A percentile compares a stretch with the other conserved stretches of the same genome.
Evolutionary conservation across 2,329 filamentous ascomycete species (phyloP).

Genomic region (Pseudopithomyces maydicus): DNA sequence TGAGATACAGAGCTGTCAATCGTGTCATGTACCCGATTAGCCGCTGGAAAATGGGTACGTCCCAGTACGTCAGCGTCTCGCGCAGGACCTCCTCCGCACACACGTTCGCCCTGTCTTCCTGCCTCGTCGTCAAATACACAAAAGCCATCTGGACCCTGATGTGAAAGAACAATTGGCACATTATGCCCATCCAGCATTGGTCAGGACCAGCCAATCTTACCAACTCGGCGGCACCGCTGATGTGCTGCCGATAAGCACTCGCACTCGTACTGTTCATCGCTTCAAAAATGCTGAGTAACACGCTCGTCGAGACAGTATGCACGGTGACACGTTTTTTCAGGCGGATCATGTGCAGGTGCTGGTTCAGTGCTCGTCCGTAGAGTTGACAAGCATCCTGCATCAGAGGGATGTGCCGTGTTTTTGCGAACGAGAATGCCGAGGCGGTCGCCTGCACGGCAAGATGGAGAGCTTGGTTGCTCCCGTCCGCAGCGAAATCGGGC

Average conservation of each 20-base stretch:
- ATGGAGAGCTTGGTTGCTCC: constrained; percentile 27
- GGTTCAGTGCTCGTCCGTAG: constrained; percentile 33
- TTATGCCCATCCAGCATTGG: constrained; percentile 27
- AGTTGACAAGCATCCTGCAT: constrained; percentile 26
- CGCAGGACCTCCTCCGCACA: constrained; percentile 21
- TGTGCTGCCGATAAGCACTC: constrained; percentile 34
- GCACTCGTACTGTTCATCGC: constrained; percentile 36
- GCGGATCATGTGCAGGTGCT: constrained; percentile 23
- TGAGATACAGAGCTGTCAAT: constrained; percentile 22
- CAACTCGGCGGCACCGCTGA: constrained; percentile 35
- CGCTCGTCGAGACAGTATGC: constrained; percentile 38
- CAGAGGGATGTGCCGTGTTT: constrained; percentile 23
- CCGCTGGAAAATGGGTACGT: constrained; percentile 30
- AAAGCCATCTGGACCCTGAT: constrained; percentile 33
- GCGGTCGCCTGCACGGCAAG: constrained; percentile 35
- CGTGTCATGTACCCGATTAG: constrained; percentile 27
- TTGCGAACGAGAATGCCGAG: constrained; percentile 31
- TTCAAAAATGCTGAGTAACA: constrained; percentile 39
- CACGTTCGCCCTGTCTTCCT: constrained; percentile 6
- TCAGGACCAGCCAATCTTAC: constrained; percentile 31
- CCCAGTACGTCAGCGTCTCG: constrained; percentile 26
- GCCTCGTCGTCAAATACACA: constrained; percentile 22
- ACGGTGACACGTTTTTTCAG: constrained; percentile 23
- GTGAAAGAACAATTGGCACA: constrained; percentile 40
- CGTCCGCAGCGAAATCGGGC: constrained; percentile 26